A percentile compares a stretch with the other conserved stretches of the same genome.
phyloP scores from a whole-genome alignment of 2,329 filamentous ascomycete genomes.

The Microcyclospora tardicrescens region DNA sequence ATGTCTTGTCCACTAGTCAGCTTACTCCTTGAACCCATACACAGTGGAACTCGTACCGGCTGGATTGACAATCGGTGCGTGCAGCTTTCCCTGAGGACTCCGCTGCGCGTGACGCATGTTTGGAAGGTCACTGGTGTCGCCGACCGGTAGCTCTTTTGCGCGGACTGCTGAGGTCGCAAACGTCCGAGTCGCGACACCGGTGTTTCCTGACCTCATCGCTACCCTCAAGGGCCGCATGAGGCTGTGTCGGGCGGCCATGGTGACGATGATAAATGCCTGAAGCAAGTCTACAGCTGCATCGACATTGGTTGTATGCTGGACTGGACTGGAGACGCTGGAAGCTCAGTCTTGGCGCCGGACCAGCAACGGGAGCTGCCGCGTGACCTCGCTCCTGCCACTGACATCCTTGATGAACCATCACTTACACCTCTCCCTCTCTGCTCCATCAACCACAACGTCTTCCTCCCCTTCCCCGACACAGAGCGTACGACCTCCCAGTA shows the following conservation, averaged over 20 bases:
- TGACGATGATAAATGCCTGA: neutral
- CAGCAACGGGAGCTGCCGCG: no score
- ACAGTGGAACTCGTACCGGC: slow-evolving; percentile 28
- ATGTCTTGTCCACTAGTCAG: slow-evolving; percentile 46
- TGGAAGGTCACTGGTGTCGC: slow-evolving; percentile 28
- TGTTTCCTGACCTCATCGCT: slow-evolving; percentile 1
- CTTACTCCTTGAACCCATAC: neutral
- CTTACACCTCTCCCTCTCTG: neutral
- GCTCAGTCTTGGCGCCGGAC: no score
- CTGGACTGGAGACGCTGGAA: no score
- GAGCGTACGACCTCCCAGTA: no score
- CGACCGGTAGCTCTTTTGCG: slow-evolving; percentile 27
- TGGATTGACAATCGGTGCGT: slow-evolving; percentile 74
- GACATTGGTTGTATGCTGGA: no score
- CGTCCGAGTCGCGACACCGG: slow-evolving; percentile 21
- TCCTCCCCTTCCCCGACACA: neutral
- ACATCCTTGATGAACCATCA: neutral
- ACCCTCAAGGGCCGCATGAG: slow-evolving; percentile 5
- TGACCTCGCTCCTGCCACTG: neutral
- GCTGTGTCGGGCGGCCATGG: slow-evolving; percentile 6
- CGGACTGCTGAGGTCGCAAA: slow-evolving; percentile 31
- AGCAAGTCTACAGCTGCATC: no score
- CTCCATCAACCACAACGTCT: neutral
- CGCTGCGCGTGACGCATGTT: slow-evolving; percentile 34
- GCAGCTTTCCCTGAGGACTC: slow-evolving; percentile 41